A percentile compares a stretch with the other conserved stretches of the same genome.
Evolutionary conservation across 2,329 filamentous ascomycete genomes (phyloP).

Genomic region (Ophiostoma australiae): DNA sequence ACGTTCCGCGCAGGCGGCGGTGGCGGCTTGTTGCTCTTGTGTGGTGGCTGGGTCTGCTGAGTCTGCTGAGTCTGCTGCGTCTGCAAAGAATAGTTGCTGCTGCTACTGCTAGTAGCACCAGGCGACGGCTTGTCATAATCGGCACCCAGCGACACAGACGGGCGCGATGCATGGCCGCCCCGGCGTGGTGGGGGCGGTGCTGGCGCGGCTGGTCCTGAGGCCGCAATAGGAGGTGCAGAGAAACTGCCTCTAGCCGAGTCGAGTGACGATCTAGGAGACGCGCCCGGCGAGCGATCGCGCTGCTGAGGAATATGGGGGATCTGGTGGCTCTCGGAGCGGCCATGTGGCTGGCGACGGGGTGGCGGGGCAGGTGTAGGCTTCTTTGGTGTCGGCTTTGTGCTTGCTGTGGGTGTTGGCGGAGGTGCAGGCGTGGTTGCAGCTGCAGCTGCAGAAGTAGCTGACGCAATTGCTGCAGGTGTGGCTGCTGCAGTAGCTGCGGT

Average conservation of each 20-base stretch:
- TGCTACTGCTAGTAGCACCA: constrained; percentile 24
- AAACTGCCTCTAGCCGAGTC: constrained; percentile 41
- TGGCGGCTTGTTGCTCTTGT: constrained; percentile 32
- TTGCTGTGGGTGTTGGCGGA: not conserved
- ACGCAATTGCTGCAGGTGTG: not conserved
- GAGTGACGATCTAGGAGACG: constrained; percentile 44
- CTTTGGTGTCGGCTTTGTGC: constrained; percentile 1
- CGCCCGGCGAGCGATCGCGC: constrained; percentile 26
- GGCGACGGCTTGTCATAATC: not conserved
- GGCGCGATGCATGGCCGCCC: constrained; percentile 39
- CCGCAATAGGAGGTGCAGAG: not conserved
- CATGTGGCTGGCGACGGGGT: constrained; percentile 43
- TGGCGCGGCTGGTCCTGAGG: constrained; percentile 34
- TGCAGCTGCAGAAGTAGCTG: not conserved
- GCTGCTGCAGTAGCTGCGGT: not conserved
- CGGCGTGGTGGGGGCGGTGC: constrained; percentile 54
- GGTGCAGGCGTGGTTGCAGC: constrained; percentile 35
- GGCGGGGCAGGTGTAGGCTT: constrained; percentile 42
- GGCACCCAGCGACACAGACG: constrained; percentile 20
- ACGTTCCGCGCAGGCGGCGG: constrained; percentile 35
- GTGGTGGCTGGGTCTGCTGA: not conserved
- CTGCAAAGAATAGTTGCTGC: constrained; percentile 19
- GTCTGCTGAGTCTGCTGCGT: not conserved
- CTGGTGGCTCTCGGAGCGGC: constrained; percentile 9
- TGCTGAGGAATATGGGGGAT: not conserved